These are phyloP conservation scores for Fusarium zealandicum DNA, from an alignment of 2,329 filamentous ascomycete species.

Conservation along the genomic window DNA sequence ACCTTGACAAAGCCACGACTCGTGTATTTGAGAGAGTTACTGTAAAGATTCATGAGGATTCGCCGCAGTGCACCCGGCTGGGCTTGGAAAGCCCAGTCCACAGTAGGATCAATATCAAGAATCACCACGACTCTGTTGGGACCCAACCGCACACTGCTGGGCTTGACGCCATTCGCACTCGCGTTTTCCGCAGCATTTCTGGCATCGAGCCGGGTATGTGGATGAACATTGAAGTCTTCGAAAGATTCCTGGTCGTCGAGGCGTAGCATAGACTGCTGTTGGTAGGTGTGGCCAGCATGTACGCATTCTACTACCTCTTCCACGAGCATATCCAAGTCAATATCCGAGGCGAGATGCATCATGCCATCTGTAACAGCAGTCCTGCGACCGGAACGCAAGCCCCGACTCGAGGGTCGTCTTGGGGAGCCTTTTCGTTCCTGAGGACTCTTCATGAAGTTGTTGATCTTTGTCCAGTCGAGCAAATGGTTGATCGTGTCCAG, in stretches of 20 bases:
- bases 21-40: slow-evolving; percentile 70
- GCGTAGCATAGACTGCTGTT: slow-evolving; percentile 30
- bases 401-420: neutral
- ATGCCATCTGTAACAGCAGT: slow-evolving; percentile 21
- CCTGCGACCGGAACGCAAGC: neutral
- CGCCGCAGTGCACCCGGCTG: slow-evolving; percentile 60
- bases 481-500: slow-evolving; percentile 63
- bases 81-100: slow-evolving; percentile 60
- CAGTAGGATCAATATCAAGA: slow-evolving; percentile 50
- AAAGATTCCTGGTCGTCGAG: neutral
- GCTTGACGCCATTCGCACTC: neutral
- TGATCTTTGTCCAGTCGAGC: slow-evolving; percentile 63
- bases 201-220: slow-evolving; percentile 14
- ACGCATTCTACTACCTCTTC: slow-evolving; percentile 59
- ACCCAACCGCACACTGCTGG: neutral
- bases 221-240: neutral
- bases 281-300: slow-evolving; percentile 47
- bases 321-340: slow-evolving; percentile 48
- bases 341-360: slow-evolving; percentile 24
- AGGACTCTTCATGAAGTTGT: slow-evolving; percentile 44
- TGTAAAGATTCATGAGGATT: slow-evolving; percentile 69
- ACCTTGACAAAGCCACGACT: slow-evolving; percentile 44
- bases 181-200: slow-evolving; percentile 21
- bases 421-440: neutral
- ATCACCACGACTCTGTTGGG: slow-evolving; percentile 40